Conservation (phyloP, 1,139 yeast genomes). For the Pichia sp. region DNA sequence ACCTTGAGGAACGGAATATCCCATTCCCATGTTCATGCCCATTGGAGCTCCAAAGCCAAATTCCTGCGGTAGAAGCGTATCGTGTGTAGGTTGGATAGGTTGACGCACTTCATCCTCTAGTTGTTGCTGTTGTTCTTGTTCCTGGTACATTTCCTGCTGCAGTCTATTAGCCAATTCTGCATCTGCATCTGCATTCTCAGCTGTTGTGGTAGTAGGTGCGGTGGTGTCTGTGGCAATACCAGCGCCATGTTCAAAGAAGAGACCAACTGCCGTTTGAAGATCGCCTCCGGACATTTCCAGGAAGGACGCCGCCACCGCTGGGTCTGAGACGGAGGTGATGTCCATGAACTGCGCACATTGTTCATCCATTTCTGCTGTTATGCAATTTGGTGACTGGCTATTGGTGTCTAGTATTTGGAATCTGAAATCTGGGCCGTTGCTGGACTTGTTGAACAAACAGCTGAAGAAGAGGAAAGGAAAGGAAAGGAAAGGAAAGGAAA, state of each 20-base stretch:
- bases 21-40: too few species aligned
- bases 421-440: too few species aligned
- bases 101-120: constrained; percentile 60
- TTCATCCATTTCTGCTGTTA: constrained; percentile 30
- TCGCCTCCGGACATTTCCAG: constrained; percentile 74
- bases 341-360: constrained; percentile 70
- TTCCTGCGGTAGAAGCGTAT: constrained; percentile 43
- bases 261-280: constrained; percentile 77
- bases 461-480: background rate
- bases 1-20: constrained; percentile 13
- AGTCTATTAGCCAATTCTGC: constrained; percentile 56
- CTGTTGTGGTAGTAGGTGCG: constrained; percentile 8
- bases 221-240: constrained; percentile 6
- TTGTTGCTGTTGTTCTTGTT: constrained; percentile 34
- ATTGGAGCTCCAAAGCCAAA: constrained; percentile 9
- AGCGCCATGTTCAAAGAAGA: constrained; percentile 71
- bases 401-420: background rate
- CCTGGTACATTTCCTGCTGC: constrained; percentile 58
- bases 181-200: constrained; percentile 9
- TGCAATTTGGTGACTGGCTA: background rate
- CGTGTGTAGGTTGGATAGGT: constrained; percentile 75
- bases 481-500: background rate
- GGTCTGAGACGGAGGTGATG: constrained; percentile 71
- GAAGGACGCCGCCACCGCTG: constrained; percentile 66
- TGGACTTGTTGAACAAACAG: too few species aligned